A percentile compares a stretch with the other conserved stretches of the same genome.
phyloP scores from a whole-genome alignment of 768 basidiomycete species.

The Fistulinella prunicolor region DNA sequence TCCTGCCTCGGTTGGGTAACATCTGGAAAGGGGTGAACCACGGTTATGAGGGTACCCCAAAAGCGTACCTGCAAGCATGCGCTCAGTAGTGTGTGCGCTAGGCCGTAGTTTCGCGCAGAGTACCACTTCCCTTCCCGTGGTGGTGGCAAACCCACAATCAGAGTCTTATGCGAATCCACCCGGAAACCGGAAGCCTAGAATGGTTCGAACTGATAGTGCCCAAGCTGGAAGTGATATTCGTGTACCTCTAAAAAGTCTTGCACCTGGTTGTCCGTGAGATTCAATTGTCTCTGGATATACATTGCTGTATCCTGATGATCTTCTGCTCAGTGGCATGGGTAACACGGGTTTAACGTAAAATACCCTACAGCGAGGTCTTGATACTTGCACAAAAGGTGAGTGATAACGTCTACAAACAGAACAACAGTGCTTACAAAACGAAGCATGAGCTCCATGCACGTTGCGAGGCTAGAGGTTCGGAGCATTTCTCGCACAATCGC shows the following conservation, averaged over 20 bases:
- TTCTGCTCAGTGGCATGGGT: not conserved
- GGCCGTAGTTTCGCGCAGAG: constrained; percentile 41
- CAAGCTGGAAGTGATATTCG: not conserved
- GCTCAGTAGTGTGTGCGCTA: constrained; percentile 40
- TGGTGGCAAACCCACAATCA: constrained; percentile 45
- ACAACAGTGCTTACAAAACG: constrained; percentile 28
- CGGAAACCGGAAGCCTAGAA: constrained; percentile 40
- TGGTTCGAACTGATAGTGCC: not conserved
- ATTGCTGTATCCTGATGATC: constrained; percentile 38
- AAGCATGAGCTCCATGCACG: constrained; percentile 35
- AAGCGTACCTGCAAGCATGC: constrained; percentile 36
- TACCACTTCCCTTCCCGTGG: constrained; percentile 34
- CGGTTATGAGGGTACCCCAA: not conserved
- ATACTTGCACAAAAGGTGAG: constrained; percentile 31
- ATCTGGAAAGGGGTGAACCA: constrained; percentile 28
- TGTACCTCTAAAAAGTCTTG: constrained; percentile 48
- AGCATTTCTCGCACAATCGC: constrained; percentile 37
- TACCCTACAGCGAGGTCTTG: constrained; percentile 37
- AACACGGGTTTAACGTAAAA: not conserved
- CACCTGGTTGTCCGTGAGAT: constrained; percentile 36
- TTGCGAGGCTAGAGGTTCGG: constrained; percentile 35
- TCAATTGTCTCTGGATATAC: constrained; percentile 43
- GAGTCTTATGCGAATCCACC: constrained; percentile 38
- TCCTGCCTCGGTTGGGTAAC: constrained; percentile 39
- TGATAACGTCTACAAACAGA: not conserved